A percentile compares a stretch with the other conserved stretches of the same genome.
These are phyloP conservation scores for Fusarium cicatricum DNA, from an alignment of 2,329 filamentous ascomycete genomes.

Conservation along the genomic window DNA sequence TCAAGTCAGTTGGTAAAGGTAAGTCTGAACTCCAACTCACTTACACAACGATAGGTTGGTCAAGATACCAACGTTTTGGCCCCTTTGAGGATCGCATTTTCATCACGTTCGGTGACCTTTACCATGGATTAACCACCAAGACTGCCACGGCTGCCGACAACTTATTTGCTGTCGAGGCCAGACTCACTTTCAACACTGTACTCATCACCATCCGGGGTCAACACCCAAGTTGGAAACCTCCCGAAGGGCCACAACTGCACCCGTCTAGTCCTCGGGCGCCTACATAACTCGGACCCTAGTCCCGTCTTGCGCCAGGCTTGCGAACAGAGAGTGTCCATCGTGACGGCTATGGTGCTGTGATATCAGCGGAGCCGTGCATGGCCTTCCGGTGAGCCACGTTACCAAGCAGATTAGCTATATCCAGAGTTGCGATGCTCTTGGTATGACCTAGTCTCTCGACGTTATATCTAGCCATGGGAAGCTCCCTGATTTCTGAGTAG, in stretches of 20 bases:
- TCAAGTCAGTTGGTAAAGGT: background rate
- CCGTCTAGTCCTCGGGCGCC: constrained; percentile 17
- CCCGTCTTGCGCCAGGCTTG: constrained; percentile 2
- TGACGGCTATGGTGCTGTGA: background rate
- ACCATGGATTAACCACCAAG: too few species aligned
- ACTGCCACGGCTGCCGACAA: background rate
- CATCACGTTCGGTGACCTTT: too few species aligned
- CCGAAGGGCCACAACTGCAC: constrained; percentile 3
- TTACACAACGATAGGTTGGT: too few species aligned
- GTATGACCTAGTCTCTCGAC: background rate
- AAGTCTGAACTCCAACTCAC: background rate
- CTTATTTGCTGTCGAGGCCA: background rate
- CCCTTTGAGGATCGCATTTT: background rate
- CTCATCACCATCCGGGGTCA: background rate
- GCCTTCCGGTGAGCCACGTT: background rate
- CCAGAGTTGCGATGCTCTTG: constrained; percentile 3
- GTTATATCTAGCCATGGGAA: background rate
- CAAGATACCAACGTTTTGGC: too few species aligned
- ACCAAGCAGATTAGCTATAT: background rate
- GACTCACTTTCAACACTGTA: background rate
- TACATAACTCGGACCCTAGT: constrained; percentile 18
- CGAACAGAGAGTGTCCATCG: background rate
- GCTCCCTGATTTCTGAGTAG: background rate
- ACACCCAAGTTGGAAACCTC: constrained; percentile 12
- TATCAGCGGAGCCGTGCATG: constrained; percentile 3